Evolutionary conservation across 2,329 filamentous ascomycete genomes (phyloP), one percentile per base, ranked within the genome.

Genomic region (Dichotomopilus funicola): DNA sequence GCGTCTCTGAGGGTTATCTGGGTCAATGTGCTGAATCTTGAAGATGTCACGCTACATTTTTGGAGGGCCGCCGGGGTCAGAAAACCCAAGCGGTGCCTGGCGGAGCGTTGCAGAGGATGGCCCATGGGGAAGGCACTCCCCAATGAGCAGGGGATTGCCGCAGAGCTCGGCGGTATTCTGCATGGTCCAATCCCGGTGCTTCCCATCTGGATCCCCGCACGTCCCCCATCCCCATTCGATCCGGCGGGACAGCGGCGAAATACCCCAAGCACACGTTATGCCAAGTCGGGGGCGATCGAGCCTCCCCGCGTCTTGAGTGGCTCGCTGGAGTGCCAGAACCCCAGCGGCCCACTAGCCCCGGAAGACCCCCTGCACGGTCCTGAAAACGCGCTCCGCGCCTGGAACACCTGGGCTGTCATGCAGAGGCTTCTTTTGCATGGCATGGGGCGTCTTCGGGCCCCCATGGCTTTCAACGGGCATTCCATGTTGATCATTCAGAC

Each of bases 241-340:
- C 62, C 62, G 63, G 63, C 61, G 59, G 51, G 54, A 65, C 58
- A 62, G 57, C 61, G 63, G 63, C 63, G 59, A 65, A 65, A 65
- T 65, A 60, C 62, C 60, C 61, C 60, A 58, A 56, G 58, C 58
- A 54, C 19, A 27, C 48, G 43, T 49, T 56, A 51, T 59, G 59
- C 63, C 62, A 63, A 63, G 62, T 57, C 58, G 62, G 62, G 59
- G 51, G 48, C 54, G 60, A 56, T 62, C 42, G 60, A 53, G 49
- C 40, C 50, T 53, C 43, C 56, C 59, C 46, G 57, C 31, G 38
- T 40, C 36, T 37, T 62, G 59, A 61, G 27, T 63, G 62, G 57
- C 48, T 51, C 37, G 54, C 27, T 35, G 45, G 49, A 36, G 37
- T 27, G 19, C 19, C 19, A 27, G 19, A 27, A 27, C 19, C 19